Evolutionary conservation across 2,329 filamentous ascomycete genomes (phyloP).

Genomic region (Aciculosporium take): DNA sequence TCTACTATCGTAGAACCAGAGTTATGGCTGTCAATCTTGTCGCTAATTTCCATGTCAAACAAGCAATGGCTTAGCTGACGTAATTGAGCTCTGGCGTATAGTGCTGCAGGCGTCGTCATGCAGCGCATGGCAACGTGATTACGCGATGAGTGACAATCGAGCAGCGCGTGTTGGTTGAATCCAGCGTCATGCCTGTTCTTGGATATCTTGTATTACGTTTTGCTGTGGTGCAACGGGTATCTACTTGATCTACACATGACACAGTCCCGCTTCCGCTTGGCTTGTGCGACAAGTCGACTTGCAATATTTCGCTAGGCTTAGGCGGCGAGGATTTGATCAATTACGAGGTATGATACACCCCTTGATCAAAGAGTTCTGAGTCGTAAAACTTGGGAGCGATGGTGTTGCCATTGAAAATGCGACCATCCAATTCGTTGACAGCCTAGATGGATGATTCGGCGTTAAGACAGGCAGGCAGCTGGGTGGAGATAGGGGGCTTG

Average conservation of each 20-base stretch:
- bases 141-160: neutral
- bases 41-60: too few relatives aligned
- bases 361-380: conserved; percentile 64
- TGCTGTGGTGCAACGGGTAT: neutral
- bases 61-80: neutral
- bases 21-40: too few relatives aligned
- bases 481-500: neutral
- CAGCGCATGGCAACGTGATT: neutral
- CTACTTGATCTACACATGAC: neutral
- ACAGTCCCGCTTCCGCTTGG: neutral
- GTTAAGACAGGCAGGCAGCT: neutral
- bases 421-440: conserved; percentile 76
- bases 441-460: conserved; percentile 37
- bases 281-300: too few relatives aligned
- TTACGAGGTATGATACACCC: conserved; percentile 27
- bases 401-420: conserved; percentile 74
- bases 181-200: neutral
- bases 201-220: neutral
- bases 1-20: too few relatives aligned
- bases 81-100: neutral
- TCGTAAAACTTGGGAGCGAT: conserved; percentile 78
- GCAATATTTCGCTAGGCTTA: neutral
- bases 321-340: neutral
- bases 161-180: neutral
- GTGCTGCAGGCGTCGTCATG: neutral